Base-by-base conservation (phyloP, 2,329 filamentous ascomycete species). In the Pseudogymnoascus sp. region DNA sequence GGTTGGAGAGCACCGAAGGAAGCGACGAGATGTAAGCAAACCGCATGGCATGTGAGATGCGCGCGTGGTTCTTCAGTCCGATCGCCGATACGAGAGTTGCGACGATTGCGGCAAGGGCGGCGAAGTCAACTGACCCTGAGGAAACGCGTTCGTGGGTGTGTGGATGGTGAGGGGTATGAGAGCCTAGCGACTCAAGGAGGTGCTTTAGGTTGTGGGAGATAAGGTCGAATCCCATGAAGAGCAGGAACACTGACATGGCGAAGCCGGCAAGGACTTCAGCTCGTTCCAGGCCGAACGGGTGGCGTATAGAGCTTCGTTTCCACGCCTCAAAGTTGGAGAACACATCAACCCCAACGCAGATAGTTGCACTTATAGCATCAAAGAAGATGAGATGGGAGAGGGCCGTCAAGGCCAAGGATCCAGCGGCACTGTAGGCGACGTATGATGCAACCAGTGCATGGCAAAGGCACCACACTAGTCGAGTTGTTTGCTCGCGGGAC, bases 251-350 rank as follows among this genome's bases (percentile, higher is more conserved):
- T 59, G 92, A 95, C 85, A 97, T 91, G 64, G 92, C 94, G 66
- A 99, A 96, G 15, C 94, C 94, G 36, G 92, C 92, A 13, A 99
- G 83, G 4, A 99, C 93, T 74, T 99, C 94, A 63, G 90, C 89
- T 60, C 94, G 85, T 76, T 97, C 91, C 24, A 99, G 83, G 3
- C 84, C 92, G 71, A 99, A 99, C 0, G 94, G 94, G 74, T 99
- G 92, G 24, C 92, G 87, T 68, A 99, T 89, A 67, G 88, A 95
- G 68, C 90, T 93, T 54, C 93, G 84, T 66, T 91, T 90, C 94
- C 94, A 99, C 40, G 97, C 92, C 72, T 99, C 94, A 69, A 99
- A 99, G 73, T 99, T 99, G 59, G 90, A 87, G 57, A 97, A 84
- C 1, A 97, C 90, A 71, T 99, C 94, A 54, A 97, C 93, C 10